Conservation (phyloP, 805 yeast genomes). For the Lipomyces yamanashiensis region DNA sequence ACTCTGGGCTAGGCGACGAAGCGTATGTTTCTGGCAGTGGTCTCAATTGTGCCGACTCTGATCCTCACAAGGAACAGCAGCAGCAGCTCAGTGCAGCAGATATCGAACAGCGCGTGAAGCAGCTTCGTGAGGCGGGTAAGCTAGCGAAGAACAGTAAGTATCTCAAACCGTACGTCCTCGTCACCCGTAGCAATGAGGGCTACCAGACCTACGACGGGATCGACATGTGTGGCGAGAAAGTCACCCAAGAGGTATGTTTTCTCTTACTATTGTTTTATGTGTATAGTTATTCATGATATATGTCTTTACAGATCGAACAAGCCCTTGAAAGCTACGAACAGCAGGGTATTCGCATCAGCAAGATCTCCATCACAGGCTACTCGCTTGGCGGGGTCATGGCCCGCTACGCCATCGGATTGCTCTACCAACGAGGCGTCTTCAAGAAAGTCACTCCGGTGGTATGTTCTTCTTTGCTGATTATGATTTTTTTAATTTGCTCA, state of each 20-base stretch:
- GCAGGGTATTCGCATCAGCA: constrained; percentile 50
- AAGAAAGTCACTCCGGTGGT: constrained; percentile 58
- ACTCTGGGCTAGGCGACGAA: background rate
- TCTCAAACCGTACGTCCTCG: constrained; percentile 43
- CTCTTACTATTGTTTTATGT: background rate
- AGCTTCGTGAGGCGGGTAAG: constrained; percentile 38
- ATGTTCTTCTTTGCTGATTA: constrained; percentile 10
- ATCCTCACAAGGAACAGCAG: constrained; percentile 18
- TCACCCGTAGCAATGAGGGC: constrained; percentile 67
- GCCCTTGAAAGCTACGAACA: constrained; percentile 39
- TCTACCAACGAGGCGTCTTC: constrained; percentile 59
- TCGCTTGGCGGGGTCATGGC: constrained; percentile 82
- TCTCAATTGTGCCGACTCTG: constrained; percentile 18
- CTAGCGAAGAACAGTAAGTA: constrained; percentile 28
- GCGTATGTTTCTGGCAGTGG: constrained; percentile 47
- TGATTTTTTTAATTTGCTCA: background rate
- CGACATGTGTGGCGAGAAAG: constrained; percentile 79
- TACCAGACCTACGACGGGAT: constrained; percentile 85
- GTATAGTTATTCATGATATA: background rate
- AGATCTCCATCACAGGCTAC: constrained; percentile 82
- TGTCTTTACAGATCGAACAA: constrained; percentile 28
- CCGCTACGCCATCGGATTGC: constrained; percentile 77
- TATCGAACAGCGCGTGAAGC: constrained; percentile 31
- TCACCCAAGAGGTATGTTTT: constrained; percentile 63
- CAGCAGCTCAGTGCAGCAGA: constrained; percentile 33